Evolutionary conservation across 2,329 filamentous ascomycete genomes (phyloP).

Genomic region (Fusarium fujikuroi): DNA sequence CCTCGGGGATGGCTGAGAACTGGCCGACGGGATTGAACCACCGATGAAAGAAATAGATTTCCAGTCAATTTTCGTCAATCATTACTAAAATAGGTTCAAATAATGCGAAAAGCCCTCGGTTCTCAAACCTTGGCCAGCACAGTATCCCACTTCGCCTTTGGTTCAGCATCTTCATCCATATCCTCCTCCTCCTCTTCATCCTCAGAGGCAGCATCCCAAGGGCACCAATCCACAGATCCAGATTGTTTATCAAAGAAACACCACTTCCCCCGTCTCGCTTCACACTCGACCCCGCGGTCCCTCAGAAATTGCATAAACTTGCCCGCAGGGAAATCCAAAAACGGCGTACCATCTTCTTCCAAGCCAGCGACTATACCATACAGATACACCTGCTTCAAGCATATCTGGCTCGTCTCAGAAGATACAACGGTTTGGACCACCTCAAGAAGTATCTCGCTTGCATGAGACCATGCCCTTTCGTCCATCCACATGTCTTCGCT

Average conservation of each 20-base stretch:
- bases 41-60: no score
- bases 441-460: not conserved
- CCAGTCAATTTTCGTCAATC: accelerated
- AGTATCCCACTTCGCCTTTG: not conserved
- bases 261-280: slow-evolving; percentile 26
- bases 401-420: accelerated
- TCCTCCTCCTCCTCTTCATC: not conserved
- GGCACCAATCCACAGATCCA: not conserved
- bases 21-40: not conserved
- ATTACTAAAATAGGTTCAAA: no score
- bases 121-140: not conserved
- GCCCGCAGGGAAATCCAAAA: not conserved
- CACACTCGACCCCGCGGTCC: not conserved
- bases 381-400: slow-evolving; percentile 2
- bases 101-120: accelerated
- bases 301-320: slow-evolving; percentile 2
- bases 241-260: slow-evolving; percentile 2
- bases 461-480: accelerated
- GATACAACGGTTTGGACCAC: not conserved
- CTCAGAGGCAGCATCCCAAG: not conserved
- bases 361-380: not conserved
- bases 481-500: not conserved
- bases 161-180: not conserved
- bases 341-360: accelerated
- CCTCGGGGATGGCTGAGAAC: not conserved